A percentile compares a stretch with the other conserved stretches of the same genome.
phyloP scores from a whole-genome alignment of 169 alveolate genomes.

The Plasmodium ovale region DNA sequence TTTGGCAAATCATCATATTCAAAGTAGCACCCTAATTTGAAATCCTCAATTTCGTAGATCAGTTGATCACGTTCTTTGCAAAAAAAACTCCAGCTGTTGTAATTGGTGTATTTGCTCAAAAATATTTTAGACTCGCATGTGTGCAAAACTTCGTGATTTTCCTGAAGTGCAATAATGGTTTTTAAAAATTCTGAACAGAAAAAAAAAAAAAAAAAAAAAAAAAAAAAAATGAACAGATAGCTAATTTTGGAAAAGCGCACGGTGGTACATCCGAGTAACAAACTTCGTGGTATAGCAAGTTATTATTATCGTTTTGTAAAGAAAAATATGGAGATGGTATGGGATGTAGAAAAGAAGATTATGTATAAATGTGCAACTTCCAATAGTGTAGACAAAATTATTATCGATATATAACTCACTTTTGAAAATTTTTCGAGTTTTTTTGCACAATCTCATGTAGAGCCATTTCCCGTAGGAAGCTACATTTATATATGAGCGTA shows the following conservation, averaged over 20 bases:
- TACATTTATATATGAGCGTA: constrained; percentile 7
- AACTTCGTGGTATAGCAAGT: too few species aligned
- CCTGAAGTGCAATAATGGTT: neutral
- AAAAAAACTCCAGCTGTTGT: constrained; percentile 51
- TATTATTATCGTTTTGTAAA: too few species aligned
- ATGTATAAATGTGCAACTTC: too few species aligned
- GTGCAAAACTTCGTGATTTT: neutral
- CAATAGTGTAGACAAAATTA: too few species aligned
- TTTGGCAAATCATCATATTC: neutral
- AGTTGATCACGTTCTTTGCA: neutral
- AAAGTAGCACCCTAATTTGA: neutral
- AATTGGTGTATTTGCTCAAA: constrained; percentile 40
- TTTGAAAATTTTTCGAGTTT: neutral
- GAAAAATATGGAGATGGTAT: too few species aligned
- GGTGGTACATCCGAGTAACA: too few species aligned
- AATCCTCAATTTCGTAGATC: neutral
- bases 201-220: neutral
- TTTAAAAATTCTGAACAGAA: constrained; percentile 3
- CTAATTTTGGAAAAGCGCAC: too few species aligned
- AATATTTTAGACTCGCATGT: constrained; percentile 19
- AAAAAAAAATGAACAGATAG: neutral
- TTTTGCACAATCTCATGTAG: neutral
- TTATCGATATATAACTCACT: constrained; percentile 16
- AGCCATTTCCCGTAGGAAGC: neutral
- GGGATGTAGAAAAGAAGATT: too few species aligned